phyloP scores from a whole-genome alignment of 345 rosid genomes.

The Populus euphratica region DNA sequence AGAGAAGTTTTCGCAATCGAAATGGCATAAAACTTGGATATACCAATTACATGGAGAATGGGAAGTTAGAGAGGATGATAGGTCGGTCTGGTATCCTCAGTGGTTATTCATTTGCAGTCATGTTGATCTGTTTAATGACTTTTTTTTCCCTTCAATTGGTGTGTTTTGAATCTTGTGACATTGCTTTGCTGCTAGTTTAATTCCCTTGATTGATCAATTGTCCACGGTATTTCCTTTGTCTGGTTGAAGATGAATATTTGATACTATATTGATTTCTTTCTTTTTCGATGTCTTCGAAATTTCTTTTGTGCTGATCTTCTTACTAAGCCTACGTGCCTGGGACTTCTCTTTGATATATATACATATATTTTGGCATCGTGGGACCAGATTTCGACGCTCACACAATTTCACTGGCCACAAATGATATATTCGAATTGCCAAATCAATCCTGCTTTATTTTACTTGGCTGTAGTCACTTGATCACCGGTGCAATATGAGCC shows the following conservation, averaged over 20 bases:
- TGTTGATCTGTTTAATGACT: neutral
- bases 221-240: neutral
- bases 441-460: neutral
- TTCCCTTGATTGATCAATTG: neutral
- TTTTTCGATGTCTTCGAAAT: neutral
- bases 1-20: neutral
- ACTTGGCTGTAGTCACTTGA: neutral
- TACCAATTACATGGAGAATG: neutral
- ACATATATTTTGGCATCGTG: neutral
- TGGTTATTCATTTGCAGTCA: neutral
- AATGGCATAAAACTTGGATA: neutral
- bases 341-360: neutral
- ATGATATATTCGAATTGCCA: neutral
- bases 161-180: neutral
- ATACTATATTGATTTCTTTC: neutral
- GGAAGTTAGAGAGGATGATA: neutral
- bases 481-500: neutral
- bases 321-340: neutral
- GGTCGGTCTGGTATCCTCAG: neutral
- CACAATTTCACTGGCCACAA: neutral
- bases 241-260: neutral
- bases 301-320: neutral
- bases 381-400: neutral
- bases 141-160: neutral
- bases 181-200: neutral